These are phyloP conservation scores for Coemansia reversa DNA, from an alignment of 192 early-diverging fungal species.

Conservation along the genomic window DNA sequence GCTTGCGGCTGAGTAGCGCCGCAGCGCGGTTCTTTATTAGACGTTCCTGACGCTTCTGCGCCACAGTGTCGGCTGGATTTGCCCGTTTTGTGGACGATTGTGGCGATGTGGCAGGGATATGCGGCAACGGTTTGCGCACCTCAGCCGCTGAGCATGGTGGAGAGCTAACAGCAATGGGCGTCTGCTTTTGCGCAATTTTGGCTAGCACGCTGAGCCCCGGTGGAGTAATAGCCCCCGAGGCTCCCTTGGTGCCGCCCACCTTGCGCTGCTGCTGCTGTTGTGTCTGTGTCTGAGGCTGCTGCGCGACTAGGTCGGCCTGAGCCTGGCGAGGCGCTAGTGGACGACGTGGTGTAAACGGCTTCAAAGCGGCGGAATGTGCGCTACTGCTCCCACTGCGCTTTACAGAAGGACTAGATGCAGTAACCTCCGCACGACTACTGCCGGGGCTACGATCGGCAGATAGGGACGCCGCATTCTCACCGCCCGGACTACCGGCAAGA, in stretches of 20 bases:
- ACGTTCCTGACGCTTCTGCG: slow-evolving; percentile 77
- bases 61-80: slow-evolving; percentile 25
- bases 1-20: slow-evolving; percentile 81
- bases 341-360: slow-evolving; percentile 21
- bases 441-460: background rate
- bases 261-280: slow-evolving; percentile 6
- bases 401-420: slow-evolving; percentile 15
- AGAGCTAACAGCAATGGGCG: slow-evolving; percentile 23
- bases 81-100: background rate
- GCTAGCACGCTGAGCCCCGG: slow-evolving; percentile 45
- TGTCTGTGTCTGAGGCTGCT: slow-evolving; percentile 3
- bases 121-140: background rate
- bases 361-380: background rate
- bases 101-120: background rate
- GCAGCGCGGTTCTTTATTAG: slow-evolving; percentile 92
- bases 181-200: slow-evolving; percentile 41
- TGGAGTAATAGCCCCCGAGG: slow-evolving; percentile 31
- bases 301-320: background rate
- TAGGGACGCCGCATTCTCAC: slow-evolving; percentile 25
- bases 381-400: slow-evolving; percentile 3
- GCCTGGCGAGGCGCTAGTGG: background rate
- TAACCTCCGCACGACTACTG: slow-evolving; percentile 19
- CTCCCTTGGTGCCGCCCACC: background rate
- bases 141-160: background rate
- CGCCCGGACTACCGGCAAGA: background rate